A percentile compares a stretch with the other conserved stretches of the same genome.
Conservation (phyloP, 140 eudicot genomes). For the Ambrosia hybrid region DNA sequence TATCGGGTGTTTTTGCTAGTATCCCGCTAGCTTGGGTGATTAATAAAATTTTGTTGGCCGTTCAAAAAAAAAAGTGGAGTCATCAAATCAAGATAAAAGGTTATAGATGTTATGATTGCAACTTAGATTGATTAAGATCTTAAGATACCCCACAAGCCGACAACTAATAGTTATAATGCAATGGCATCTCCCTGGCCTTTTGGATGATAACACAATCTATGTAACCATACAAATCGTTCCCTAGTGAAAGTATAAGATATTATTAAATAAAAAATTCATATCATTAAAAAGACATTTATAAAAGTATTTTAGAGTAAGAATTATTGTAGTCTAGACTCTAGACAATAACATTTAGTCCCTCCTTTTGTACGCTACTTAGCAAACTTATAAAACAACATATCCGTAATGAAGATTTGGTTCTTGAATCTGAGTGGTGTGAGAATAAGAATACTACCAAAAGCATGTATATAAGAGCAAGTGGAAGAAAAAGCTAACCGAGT, state of each 20-base stretch:
- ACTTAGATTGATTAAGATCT: background rate
- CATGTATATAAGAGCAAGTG: background rate
- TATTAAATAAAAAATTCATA: no score
- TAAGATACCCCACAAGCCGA: background rate
- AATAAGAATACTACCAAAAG: slow-evolving; percentile 7
- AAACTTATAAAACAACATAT: background rate
- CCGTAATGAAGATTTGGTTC: background rate
- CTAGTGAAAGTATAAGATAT: no score
- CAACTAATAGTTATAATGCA: background rate
- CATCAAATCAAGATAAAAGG: no score
- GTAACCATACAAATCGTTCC: no score
- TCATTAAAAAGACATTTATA: no score
- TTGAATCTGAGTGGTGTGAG: background rate
- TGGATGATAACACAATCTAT: background rate
- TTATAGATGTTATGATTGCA: no score
- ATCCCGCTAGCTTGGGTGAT: no score
- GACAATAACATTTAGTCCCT: background rate
- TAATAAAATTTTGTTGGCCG: no score
- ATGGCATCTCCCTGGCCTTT: background rate
- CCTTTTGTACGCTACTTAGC: background rate
- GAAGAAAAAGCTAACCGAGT: background rate
- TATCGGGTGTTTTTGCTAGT: no score
- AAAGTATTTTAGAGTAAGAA: background rate
- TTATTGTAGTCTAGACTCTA: background rate
- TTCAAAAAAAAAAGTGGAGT: no score